Base-by-base conservation (phyloP, 2,329 filamentous ascomycete species). In the Colletotrichum lentis region DNA sequence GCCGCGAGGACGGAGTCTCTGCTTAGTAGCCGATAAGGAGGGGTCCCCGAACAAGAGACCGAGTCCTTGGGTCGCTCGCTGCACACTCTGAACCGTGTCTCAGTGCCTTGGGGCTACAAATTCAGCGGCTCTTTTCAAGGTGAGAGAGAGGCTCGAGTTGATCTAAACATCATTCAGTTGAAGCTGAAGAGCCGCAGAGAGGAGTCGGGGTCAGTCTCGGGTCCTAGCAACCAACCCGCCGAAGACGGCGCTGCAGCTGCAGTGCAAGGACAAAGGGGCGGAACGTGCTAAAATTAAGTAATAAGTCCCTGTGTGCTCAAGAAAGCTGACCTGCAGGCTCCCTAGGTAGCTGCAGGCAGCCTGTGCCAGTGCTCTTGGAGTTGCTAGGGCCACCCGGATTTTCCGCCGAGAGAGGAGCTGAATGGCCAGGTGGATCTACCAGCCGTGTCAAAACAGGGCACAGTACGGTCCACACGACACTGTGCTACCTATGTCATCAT, bases 401-500 rank as follows among this genome's bases (percentile, higher is more conserved):
- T 27, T 46, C 14, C 39, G 44, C 55, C 43, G 18, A 46, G 55
- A 22, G 49, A 46, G 46, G 59, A 54, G 47, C 39, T 41, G 37
- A 43, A 43, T 63, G 52, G 52, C 11, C 20, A 54, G 31, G 31
- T 20, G 46, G 52, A 44, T 12, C 27, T 20, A 11, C 16, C 24
- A 39, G 47, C 62, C 31, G 62, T 58, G 44, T 44, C 12, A 8
- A n/a, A 41, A 3, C 20, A 14, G 11, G 14, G 16, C 35, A 1
- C 8, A 43, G n/a, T 24, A 68, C 62, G 35, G 62, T 37, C n/a
- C 5, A 1, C 3, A 6, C 37, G 11, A 16, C 22, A 68, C 66
- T 37, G 66, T 50, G 12, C 1, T 16, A n/a, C n/a, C n/a, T n/a
- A 65, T 53, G 50, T 66, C 62, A 65, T 66, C 49, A 68, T 65